Percentiles rank a stretch among this genome's conserved stretches.
Conservation (phyloP, 768 basidiomycete genomes). For the Pleurotus sapidus region DNA sequence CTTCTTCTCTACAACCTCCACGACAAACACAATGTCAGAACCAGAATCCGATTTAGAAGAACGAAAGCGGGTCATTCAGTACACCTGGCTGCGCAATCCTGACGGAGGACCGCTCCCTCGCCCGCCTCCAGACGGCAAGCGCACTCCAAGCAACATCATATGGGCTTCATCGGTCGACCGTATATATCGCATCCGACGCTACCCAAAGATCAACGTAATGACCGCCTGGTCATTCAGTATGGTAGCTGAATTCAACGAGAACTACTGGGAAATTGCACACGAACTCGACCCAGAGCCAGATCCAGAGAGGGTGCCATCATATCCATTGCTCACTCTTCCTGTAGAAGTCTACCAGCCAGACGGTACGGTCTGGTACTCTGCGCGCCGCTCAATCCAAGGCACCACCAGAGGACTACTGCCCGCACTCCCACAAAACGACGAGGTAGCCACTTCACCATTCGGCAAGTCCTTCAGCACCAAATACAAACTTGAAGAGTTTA, state of each 20-base stretch:
- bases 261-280: neutral
- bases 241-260: conserved; percentile 2
- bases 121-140: neutral
- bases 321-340: neutral
- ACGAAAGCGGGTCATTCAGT: neutral
- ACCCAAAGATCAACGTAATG: neutral
- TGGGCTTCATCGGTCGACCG: neutral
- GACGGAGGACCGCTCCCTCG: neutral
- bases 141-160: neutral
- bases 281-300: neutral
- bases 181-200: neutral
- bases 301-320: neutral
- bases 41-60: neutral
- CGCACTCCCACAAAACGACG: neutral
- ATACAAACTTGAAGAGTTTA: conserved; percentile 3
- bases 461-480: neutral
- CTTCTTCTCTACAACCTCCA: no score
- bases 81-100: neutral
- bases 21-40: no score
- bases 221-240: conserved; percentile 3
- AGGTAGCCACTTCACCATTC: neutral
- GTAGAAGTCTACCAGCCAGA: neutral
- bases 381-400: neutral
- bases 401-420: neutral
- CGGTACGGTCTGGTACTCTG: neutral